Evolutionary conservation across 225 moss, liverwort and hornwort species (phyloP), one percentile per base, ranked within the genome.

Genomic region (Physcomitrellopsis africana): DNA sequence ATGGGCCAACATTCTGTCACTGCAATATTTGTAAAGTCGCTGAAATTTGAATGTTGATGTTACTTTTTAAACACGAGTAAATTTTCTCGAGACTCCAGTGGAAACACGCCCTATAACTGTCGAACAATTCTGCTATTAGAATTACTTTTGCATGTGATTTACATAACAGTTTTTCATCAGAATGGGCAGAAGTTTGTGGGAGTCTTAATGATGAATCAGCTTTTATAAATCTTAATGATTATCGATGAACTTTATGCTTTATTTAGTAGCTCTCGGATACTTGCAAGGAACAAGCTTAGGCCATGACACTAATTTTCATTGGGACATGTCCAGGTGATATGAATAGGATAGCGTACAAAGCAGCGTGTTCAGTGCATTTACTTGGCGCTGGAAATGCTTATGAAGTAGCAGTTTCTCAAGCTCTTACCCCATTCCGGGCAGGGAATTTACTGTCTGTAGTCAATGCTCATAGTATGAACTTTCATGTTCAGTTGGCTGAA

Each of bases 331-430:
- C 82, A 94, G 94, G 86, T 54, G 85, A 84, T 42, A 79, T 79
- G 81, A 78, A 79, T 80, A 75, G 90, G 72, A 63, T 91, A 51
- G 86, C 84, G 3, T 85, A 89, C 82, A 96, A 93, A 75, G 93
- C 90, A 73, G 89, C 86, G 9, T 96, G 93, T 76, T 83, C 93
- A 75, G 89, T 85, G 32, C 86, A 94, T 69, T 62, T 94, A 45
- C 82, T 90, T 72, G 92, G 93, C 32, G 74, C 78, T 57, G 58
- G 75, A 51, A 74, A 73, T 70, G 29, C 5, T 11, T 86, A 87
- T 27, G 83, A 85, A 72, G 71, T 72, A 57, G 53, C 67, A 62
- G 82, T 81, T 58, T 82, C 72, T 45, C 51, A 61, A 48, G 77
- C 72, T 60, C 86, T 93, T 59, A 69, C 77, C 62, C 68, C 73